Conservation (phyloP, 148 eudicot genomes). For the Vaccinium vitisidaea region DNA sequence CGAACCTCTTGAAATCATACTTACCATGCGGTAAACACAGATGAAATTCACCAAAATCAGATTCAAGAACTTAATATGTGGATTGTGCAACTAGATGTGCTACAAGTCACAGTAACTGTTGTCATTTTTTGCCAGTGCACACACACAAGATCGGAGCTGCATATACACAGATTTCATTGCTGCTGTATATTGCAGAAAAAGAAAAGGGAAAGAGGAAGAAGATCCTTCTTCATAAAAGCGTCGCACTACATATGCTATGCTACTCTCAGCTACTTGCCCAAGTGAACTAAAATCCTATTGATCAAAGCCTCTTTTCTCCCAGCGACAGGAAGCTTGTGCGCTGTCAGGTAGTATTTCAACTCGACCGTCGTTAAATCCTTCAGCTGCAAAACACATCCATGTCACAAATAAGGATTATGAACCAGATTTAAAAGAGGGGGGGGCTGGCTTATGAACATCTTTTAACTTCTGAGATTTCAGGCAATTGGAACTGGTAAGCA, state of each 20-base stretch:
- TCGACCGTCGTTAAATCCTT: constrained; percentile 75
- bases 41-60: background rate
- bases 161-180: background rate
- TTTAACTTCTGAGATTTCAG: background rate
- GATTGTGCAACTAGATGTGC: background rate
- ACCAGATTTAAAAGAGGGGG: background rate
- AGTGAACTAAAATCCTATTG: constrained; percentile 75
- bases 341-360: constrained; percentile 69
- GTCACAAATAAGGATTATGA: background rate
- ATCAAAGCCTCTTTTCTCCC: constrained; percentile 82
- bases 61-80: background rate
- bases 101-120: background rate
- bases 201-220: background rate
- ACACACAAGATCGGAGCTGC: background rate
- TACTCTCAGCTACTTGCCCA: constrained; percentile 54
- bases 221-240: background rate
- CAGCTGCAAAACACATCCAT: constrained; percentile 42
- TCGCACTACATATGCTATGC: background rate
- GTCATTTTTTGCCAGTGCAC: background rate
- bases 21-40: background rate
- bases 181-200: background rate
- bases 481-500: background rate
- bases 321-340: constrained; percentile 61
- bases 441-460: background rate
- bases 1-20: background rate